A percentile compares a stretch with the other conserved stretches of the same genome.
Conservation (phyloP, 2,329 filamentous ascomycete species). For the Simplicillium sp. region DNA sequence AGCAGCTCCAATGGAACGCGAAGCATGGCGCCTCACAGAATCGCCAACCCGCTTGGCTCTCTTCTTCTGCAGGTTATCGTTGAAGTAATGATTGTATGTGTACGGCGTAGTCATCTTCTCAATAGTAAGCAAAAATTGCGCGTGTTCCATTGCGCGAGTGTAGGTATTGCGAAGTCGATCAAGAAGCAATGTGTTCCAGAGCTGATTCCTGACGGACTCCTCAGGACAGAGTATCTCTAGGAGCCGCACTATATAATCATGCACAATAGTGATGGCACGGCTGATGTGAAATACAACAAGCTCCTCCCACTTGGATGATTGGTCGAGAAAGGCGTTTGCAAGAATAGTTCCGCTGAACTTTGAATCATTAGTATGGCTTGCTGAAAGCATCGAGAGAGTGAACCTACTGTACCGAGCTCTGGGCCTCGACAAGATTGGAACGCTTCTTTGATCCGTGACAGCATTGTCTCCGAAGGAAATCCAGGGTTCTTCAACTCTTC, state of each 20-base stretch:
- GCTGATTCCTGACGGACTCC: constrained; percentile 10
- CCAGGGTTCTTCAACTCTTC: too few species aligned
- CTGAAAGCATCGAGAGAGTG: constrained; percentile 11
- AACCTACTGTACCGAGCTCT: background rate
- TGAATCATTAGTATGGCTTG: constrained; percentile 13
- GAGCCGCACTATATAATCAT: constrained; percentile 15
- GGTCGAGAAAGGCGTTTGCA: constrained; percentile 15
- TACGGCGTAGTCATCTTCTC: constrained; percentile 17
- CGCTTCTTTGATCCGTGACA: too few species aligned
- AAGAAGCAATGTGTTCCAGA: constrained; percentile 9
- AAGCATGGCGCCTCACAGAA: too few species aligned
- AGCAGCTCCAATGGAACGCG: too few species aligned
- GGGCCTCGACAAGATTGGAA: too few species aligned
- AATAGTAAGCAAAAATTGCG: constrained; percentile 13
- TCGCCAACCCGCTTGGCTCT: too few species aligned
- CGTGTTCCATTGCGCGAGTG: constrained; percentile 12
- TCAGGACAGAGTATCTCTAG: constrained; percentile 13
- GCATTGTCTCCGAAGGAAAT: too few species aligned
- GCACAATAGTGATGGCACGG: constrained; percentile 15
- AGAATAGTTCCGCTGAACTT: constrained; percentile 11
- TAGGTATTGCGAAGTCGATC: constrained; percentile 14
- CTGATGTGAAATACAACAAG: constrained; percentile 17
- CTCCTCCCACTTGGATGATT: constrained; percentile 18
- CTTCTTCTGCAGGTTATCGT: constrained; percentile 4
- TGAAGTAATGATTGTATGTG: constrained; percentile 18